These are phyloP conservation scores for Starmerella bombi DNA, from an alignment of 805 yeast species.

Conservation along the genomic window DNA sequence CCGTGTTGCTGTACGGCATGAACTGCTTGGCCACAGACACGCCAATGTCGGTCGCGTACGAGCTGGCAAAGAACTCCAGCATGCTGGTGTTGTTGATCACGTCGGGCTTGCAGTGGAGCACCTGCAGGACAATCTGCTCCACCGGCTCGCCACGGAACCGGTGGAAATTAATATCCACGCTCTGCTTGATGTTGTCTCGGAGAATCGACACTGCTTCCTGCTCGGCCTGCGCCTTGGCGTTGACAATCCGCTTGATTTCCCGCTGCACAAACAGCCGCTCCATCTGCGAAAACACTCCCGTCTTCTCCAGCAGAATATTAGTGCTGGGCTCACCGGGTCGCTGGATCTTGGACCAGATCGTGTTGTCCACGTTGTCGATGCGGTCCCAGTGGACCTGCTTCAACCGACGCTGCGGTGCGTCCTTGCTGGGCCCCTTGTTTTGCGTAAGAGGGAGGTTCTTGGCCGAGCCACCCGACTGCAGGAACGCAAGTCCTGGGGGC, in stretches of 20 bases:
- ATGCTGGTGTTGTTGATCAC: slow-evolving; percentile 58
- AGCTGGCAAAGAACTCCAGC: slow-evolving; percentile 69
- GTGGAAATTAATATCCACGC: slow-evolving; percentile 86
- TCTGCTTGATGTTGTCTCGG: slow-evolving; percentile 80
- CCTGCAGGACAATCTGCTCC: slow-evolving; percentile 51
- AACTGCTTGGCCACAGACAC: slow-evolving; percentile 56
- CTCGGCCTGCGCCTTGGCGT: slow-evolving; percentile 32
- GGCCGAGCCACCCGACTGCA: too few species aligned
- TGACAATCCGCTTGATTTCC: slow-evolving; percentile 39
- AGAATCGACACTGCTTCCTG: slow-evolving; percentile 52
- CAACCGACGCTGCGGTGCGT: slow-evolving; percentile 30
- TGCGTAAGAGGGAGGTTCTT: slow-evolving; percentile 24
- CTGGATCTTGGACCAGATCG: slow-evolving; percentile 54
- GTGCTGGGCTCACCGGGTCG: slow-evolving; percentile 39
- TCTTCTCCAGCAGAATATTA: slow-evolving; percentile 51
- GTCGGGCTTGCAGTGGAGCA: slow-evolving; percentile 63
- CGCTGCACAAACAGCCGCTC: slow-evolving; percentile 82
- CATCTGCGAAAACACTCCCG: slow-evolving; percentile 72
- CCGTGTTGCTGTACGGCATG: slow-evolving; percentile 60
- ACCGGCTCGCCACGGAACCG: slow-evolving; percentile 51
- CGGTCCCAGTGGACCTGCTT: slow-evolving; percentile 98
- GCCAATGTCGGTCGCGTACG: slow-evolving; percentile 63
- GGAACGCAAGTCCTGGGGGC: slow-evolving; percentile 23
- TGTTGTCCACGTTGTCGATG: slow-evolving; percentile 66
- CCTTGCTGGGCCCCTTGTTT: not conserved